Conservation (phyloP, 164 flowering plant species). For the Vitis vinifera region DNA sequence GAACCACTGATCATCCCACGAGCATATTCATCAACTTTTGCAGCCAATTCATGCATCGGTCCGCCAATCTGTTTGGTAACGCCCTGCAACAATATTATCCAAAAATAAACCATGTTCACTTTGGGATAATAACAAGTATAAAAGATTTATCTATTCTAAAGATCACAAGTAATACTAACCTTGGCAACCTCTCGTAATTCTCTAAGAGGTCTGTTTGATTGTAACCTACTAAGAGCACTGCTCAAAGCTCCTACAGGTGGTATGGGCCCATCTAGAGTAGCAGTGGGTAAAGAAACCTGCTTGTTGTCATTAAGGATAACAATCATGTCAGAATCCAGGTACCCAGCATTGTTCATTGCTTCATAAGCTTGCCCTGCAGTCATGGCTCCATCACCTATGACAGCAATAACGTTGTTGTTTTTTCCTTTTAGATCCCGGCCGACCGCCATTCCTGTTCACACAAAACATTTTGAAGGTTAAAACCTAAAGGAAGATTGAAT, state of each 20-base stretch:
- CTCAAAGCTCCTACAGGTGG: constrained; percentile 97
- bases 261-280: constrained; percentile 84
- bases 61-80: constrained; percentile 92
- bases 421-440: constrained; percentile 90
- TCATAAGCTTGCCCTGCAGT: constrained; percentile 99
- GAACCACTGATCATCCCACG: constrained; percentile 98
- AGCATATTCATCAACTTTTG: constrained; percentile 96
- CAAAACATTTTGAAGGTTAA: constrained; percentile 11
- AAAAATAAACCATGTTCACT: constrained; percentile 7
- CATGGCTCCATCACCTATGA: constrained; percentile 99
- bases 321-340: constrained; percentile 95
- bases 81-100: constrained; percentile 51
- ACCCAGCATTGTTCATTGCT: constrained; percentile 99
- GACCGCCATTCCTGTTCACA: constrained; percentile 87
- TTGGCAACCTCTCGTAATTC: constrained; percentile 95
- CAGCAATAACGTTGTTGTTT: constrained; percentile 79
- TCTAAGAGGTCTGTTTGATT: constrained; percentile 90
- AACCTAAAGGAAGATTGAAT: background rate
- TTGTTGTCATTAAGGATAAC: constrained; percentile 96
- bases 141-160: background rate
- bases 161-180: constrained; percentile 34
- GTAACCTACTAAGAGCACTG: constrained; percentile 91
- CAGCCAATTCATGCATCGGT: constrained; percentile 83
- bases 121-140: background rate
- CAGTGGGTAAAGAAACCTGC: constrained; percentile 95